Percentiles rank a stretch among this genome's conserved stretches.
Conservation (phyloP, 2,329 filamentous ascomycete species). For the Colletotrichum simmondsii region DNA sequence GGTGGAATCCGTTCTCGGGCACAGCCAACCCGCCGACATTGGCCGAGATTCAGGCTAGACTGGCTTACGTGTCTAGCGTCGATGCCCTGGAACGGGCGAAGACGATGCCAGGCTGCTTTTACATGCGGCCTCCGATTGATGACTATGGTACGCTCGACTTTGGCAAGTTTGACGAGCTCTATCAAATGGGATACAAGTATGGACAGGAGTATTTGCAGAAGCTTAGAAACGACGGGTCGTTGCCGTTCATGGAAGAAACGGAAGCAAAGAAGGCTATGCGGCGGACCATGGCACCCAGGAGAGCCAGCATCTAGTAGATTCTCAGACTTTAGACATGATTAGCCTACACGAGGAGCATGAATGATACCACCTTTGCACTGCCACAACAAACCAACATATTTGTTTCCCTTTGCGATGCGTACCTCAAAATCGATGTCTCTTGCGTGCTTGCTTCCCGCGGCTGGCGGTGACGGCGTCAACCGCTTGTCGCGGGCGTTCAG, state of each 20-base stretch:
- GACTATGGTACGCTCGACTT: slow-evolving; percentile 95
- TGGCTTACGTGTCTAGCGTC: slow-evolving; percentile 95
- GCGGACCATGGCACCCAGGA: slow-evolving; percentile 81
- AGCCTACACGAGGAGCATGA: not conserved
- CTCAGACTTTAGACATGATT: not conserved
- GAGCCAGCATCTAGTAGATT: slow-evolving; percentile 75
- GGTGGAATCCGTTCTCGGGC: slow-evolving; percentile 95
- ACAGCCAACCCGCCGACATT: slow-evolving; percentile 93
- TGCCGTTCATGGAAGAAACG: slow-evolving; percentile 77
- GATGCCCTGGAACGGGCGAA: slow-evolving; percentile 96
- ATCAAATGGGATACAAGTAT: slow-evolving; percentile 86
- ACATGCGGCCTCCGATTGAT: slow-evolving; percentile 96
- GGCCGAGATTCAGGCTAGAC: slow-evolving; percentile 92
- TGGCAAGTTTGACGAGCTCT: slow-evolving; percentile 97
- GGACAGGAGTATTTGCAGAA: slow-evolving; percentile 83
- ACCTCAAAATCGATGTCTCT: not conserved
- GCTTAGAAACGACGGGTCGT: slow-evolving; percentile 80
- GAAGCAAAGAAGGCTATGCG: slow-evolving; percentile 81
- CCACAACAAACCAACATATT: not conserved
- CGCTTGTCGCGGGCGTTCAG: not conserved
- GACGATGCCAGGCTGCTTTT: slow-evolving; percentile 88
- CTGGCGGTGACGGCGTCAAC: not conserved
- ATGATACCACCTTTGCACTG: slow-evolving; percentile 8
- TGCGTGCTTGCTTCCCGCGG: not conserved
- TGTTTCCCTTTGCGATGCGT: not conserved